Percentiles rank a stretch among this genome's conserved stretches.
Conservation (phyloP, 106 monocot genomes). For the Dioscorea dumetorum region DNA sequence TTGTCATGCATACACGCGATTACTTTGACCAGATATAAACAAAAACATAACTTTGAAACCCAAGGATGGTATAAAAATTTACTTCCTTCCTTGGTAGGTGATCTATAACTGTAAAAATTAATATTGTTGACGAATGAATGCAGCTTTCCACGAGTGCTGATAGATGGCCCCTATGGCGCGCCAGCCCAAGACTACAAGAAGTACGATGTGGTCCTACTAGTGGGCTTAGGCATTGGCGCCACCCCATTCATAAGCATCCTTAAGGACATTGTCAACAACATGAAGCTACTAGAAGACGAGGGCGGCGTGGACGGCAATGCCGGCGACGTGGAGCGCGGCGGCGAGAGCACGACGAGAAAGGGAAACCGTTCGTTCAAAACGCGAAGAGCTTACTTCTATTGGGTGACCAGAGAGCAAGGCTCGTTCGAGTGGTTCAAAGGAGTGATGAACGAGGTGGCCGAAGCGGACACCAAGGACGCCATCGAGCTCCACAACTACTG, state of each 20-base stretch:
- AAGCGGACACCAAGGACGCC: conserved; percentile 14
- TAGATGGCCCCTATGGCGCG: conserved; percentile 43
- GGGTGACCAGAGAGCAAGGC: conserved; percentile 38
- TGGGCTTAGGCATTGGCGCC: conserved; percentile 42
- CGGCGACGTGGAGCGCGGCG: not conserved
- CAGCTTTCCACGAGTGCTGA: conserved; percentile 19
- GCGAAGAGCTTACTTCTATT: conserved; percentile 31
- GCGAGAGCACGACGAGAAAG: not conserved
- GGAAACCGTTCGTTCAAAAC: conserved; percentile 4
- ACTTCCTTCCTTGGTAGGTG: not conserved
- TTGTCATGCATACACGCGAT: no score
- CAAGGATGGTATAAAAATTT: no score
- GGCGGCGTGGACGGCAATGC: conserved; percentile 2
- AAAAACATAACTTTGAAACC: no score
- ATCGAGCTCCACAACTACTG: conserved; percentile 43
- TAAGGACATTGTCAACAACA: conserved; percentile 32
- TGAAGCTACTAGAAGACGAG: conserved; percentile 13
- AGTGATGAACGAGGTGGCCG: conserved; percentile 39
- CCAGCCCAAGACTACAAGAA: conserved; percentile 40
- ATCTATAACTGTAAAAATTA: not conserved
- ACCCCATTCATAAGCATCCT: conserved; percentile 40
- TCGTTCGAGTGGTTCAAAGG: conserved; percentile 41
- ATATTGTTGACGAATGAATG: not conserved
- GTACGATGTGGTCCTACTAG: conserved; percentile 32
- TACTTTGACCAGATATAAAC: no score